phyloP scores from a whole-genome alignment of 768 basidiomycete species.

The Russula foetens region DNA sequence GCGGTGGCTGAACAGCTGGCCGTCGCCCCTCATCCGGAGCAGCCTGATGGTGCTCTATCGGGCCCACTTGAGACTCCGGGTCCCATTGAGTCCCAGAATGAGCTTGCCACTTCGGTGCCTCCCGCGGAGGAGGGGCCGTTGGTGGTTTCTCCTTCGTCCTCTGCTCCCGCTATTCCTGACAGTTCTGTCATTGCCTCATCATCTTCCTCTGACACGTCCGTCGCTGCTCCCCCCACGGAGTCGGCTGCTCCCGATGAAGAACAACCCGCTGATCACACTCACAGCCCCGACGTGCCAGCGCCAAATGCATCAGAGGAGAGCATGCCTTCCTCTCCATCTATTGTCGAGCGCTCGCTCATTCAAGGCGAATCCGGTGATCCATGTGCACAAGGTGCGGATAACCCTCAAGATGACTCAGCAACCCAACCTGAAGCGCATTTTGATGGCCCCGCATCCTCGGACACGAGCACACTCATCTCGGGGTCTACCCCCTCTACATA shows the following conservation, averaged over 20 bases:
- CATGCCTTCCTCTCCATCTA: constrained; percentile 13
- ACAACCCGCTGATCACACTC: constrained; percentile 17
- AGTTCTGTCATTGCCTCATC: constrained; percentile 17
- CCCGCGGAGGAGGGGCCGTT: constrained; percentile 11
- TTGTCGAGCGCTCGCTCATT: constrained; percentile 8
- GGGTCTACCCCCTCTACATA: constrained; percentile 12
- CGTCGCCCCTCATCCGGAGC: constrained; percentile 15
- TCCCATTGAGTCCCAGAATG: constrained; percentile 5
- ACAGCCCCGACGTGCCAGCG: constrained; percentile 18
- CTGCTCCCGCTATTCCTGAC: constrained; percentile 16
- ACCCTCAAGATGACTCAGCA: constrained; percentile 11
- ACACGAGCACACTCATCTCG: constrained; percentile 18
- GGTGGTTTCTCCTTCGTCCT: constrained; percentile 17
- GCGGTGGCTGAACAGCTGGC: background rate
- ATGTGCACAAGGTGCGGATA: constrained; percentile 7
- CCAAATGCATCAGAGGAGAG: constrained; percentile 14
- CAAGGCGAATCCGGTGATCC: constrained; percentile 6
- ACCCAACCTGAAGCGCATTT: constrained; percentile 15
- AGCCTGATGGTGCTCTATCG: constrained; percentile 7
- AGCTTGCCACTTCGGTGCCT: constrained; percentile 11
- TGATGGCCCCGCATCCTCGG: constrained; percentile 15
- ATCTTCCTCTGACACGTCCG: constrained; percentile 17
- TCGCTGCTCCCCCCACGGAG: constrained; percentile 19
- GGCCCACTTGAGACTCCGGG: constrained; percentile 3
- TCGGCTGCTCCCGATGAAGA: constrained; percentile 16